Percentiles rank a stretch among this genome's conserved stretches.
Conservation (phyloP, 2,329 filamentous ascomycete genomes). For the Bipolaris zeicola region DNA sequence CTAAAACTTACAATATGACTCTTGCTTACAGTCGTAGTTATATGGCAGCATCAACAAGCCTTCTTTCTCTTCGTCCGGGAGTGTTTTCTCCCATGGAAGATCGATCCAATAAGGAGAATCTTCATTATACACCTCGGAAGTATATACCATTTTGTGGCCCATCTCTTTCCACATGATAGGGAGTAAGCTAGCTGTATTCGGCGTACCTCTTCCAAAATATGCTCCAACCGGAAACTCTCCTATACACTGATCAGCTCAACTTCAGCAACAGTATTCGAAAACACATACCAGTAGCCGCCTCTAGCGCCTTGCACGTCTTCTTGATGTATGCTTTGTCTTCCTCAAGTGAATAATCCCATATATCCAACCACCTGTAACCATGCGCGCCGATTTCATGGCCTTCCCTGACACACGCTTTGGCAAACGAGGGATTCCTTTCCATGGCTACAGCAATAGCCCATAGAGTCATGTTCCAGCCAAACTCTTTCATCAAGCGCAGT, state of each 20-base stretch:
- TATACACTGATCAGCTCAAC: background rate
- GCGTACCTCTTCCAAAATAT: slow-evolving; percentile 57
- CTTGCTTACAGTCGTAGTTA: slow-evolving; percentile 57
- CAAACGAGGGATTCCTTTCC: slow-evolving; percentile 56
- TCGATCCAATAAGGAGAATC: slow-evolving; percentile 64
- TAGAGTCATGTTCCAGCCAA: slow-evolving; percentile 57
- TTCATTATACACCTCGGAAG: slow-evolving; percentile 59
- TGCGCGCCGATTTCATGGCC: slow-evolving; percentile 59
- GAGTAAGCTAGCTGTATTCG: slow-evolving; percentile 57
- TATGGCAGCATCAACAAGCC: slow-evolving; percentile 63
- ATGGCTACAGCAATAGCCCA: slow-evolving; percentile 58
- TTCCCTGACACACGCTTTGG: slow-evolving; percentile 49
- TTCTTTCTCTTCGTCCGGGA: slow-evolving; percentile 52
- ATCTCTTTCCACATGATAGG: slow-evolving; percentile 60
- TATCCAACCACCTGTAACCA: slow-evolving; percentile 59
- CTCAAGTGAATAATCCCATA: slow-evolving; percentile 55
- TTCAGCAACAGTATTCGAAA: background rate
- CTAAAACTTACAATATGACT: slow-evolving; percentile 35
- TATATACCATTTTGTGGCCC: slow-evolving; percentile 57
- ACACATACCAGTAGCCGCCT: slow-evolving; percentile 39
- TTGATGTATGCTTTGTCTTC: slow-evolving; percentile 57
- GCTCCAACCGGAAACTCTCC: slow-evolving; percentile 50
- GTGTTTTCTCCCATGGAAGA: slow-evolving; percentile 55
- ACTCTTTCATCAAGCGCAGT: slow-evolving; percentile 56
- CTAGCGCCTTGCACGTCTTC: slow-evolving; percentile 51